Evolutionary conservation across 257 asterid genomes (phyloP).

Genomic region (Echium plantagineum): DNA sequence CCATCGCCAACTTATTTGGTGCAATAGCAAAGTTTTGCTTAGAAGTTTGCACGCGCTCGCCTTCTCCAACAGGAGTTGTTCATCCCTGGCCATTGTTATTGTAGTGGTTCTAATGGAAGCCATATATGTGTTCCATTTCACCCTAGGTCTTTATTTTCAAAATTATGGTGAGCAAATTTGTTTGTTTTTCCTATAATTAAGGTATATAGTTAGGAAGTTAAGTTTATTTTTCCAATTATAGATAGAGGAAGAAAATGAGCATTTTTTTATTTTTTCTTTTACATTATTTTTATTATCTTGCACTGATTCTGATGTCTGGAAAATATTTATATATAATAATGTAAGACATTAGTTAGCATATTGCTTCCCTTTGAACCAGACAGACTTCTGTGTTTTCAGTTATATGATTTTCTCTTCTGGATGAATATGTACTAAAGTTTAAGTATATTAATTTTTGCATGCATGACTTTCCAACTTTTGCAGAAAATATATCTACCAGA

Average conservation of each 20-base stretch:
- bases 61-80: conserved; percentile 71
- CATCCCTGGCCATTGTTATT: conserved; percentile 10
- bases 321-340: no score
- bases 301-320: neutral
- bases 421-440: neutral
- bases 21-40: neutral
- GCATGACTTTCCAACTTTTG: neutral
- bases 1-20: neutral
- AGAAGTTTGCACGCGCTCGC: conserved; percentile 74
- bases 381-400: neutral
- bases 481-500: neutral
- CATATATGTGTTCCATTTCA: no score
- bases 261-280: no score
- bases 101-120: no score
- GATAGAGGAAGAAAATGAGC: no score
- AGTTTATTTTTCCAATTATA: no score
- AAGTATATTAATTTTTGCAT: neutral
- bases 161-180: no score
- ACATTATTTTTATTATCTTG: neutral
- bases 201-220: no score
- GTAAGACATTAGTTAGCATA: neutral
- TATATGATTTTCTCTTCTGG: neutral
- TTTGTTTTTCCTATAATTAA: no score
- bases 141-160: no score
- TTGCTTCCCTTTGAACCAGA: neutral